phyloP scores from a whole-genome alignment of 257 asterid species.

The Apocynum venetum region DNA sequence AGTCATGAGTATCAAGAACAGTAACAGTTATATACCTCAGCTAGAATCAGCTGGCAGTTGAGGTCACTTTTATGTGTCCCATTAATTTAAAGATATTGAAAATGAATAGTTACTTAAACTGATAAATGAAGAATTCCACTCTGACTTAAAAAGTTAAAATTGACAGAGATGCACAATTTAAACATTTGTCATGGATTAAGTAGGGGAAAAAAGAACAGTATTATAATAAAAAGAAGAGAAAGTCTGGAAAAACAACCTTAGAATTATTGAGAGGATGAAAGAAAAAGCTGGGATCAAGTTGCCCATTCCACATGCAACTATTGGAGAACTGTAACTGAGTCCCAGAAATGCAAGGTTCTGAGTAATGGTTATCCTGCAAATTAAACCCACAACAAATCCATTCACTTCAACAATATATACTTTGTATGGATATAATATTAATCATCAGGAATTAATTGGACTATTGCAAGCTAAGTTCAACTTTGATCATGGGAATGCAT shows the following conservation, averaged over 20 bases:
- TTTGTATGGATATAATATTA: too few species aligned
- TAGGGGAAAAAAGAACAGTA: too few species aligned
- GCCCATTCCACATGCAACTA: constrained; percentile 76
- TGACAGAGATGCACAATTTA: too few species aligned
- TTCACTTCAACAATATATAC: too few species aligned
- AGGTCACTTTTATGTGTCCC: neutral
- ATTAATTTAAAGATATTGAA: too few species aligned
- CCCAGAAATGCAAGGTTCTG: constrained; percentile 77
- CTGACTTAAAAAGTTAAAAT: too few species aligned
- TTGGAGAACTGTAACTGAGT: constrained; percentile 74
- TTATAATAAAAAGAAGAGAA: neutral
- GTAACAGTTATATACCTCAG: neutral
- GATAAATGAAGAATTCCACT: too few species aligned
- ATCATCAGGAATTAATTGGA: too few species aligned
- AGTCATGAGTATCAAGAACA: neutral
- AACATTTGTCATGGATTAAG: too few species aligned
- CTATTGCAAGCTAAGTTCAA: too few species aligned
- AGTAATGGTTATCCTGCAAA: constrained; percentile 59
- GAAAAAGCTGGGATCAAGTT: constrained; percentile 62
- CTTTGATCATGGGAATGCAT: too few species aligned
- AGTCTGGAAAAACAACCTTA: constrained; percentile 37
- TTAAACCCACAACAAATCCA: neutral
- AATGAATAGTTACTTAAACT: too few species aligned
- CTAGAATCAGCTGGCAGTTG: neutral
- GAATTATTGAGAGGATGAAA: constrained; percentile 49